Evolutionary conservation across 2,329 filamentous ascomycete species (phyloP).

Genomic region (Scorias spongiosa): DNA sequence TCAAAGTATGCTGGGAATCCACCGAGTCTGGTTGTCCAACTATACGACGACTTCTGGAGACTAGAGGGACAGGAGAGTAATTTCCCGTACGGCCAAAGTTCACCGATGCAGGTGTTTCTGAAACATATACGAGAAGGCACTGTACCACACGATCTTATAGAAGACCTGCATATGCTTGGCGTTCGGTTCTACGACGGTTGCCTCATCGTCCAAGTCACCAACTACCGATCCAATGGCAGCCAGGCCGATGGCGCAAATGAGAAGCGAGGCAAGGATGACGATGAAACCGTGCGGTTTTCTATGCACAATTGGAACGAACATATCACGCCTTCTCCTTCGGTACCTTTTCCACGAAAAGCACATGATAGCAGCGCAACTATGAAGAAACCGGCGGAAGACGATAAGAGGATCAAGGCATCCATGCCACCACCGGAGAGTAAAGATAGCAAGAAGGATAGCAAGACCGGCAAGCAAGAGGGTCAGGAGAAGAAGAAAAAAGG

Average conservation of each 20-base stretch:
- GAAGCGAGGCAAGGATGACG: not conserved
- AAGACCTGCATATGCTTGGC: conserved; percentile 54
- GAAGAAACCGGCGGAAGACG: conserved; percentile 14
- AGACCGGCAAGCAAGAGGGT: conserved; percentile 12
- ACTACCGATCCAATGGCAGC: conserved; percentile 58
- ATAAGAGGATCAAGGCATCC: conserved; percentile 41
- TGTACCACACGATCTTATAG: conserved; percentile 76
- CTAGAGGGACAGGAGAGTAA: conserved; percentile 91
- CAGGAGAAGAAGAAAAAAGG: conserved; percentile 10
- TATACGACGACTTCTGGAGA: conserved; percentile 73
- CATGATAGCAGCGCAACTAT: conserved; percentile 3
- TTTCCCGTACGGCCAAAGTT: conserved; percentile 60
- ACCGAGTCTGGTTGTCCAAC: conserved; percentile 73
- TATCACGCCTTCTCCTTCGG: conserved; percentile 76
- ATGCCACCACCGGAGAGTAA: conserved; percentile 38
- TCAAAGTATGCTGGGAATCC: conserved; percentile 57
- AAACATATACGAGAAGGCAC: conserved; percentile 64
- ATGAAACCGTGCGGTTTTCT: conserved; percentile 1
- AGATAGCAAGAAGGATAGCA: conserved; percentile 32
- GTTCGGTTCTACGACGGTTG: conserved; percentile 86
- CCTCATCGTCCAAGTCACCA: conserved; percentile 84
- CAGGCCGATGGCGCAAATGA: conserved; percentile 33
- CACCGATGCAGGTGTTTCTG: conserved; percentile 70
- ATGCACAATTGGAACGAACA: conserved; percentile 76
- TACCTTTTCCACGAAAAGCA: conserved; percentile 44